Base-by-base conservation (phyloP, 305 asterid species). In the Fraxinus floribunda region DNA sequence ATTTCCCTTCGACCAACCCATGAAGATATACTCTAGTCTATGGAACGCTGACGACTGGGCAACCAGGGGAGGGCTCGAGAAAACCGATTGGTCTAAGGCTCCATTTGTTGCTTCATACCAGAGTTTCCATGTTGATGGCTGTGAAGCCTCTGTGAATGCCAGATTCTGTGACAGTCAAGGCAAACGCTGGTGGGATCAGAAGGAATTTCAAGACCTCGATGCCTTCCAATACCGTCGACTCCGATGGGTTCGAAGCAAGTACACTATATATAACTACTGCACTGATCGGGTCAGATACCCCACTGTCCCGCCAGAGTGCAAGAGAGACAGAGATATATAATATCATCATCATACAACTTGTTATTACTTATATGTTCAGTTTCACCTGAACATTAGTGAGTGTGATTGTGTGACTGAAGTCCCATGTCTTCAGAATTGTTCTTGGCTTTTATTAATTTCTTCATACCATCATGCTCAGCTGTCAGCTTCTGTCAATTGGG, bases 31-130 rank as follows among this genome's bases (percentile, higher is more conserved):
- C 89, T 93, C 97, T 20, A 93, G 97, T 86, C 49, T 93, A 83
- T 93, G 97, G 97, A 92, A 91, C 32, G 95, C 95, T 0, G 97
- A 92, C 75, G 97, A 93, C 75, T 91, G 97, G 95, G 95, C 95
- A 0, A 92, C 95, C 9, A 89, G 96, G 83, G 95, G 97, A 0
- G 97, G 97, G 11, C 90, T 88, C 0, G 97, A 93, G 86, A 93
- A 93, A 85, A 93, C 94, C 0, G 93, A 93, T 82, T 93, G 97
- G 97, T 83, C 92, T 52, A 93, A 91, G 87, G 96, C 96, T 1
- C 97, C 97, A 0, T 93, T 93, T 13, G 84, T 91, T 36, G 97
- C 97, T n/a, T 85, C 97, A 0, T 93, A 93, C 93, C 83, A 79
- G 35, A 93, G 95, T 22, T 93, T 93, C 92, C 96, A 93, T 86